Evolutionary conservation across 1,139 yeast genomes (phyloP).

Genomic region (Debaryomycetaceae sp.): DNA sequence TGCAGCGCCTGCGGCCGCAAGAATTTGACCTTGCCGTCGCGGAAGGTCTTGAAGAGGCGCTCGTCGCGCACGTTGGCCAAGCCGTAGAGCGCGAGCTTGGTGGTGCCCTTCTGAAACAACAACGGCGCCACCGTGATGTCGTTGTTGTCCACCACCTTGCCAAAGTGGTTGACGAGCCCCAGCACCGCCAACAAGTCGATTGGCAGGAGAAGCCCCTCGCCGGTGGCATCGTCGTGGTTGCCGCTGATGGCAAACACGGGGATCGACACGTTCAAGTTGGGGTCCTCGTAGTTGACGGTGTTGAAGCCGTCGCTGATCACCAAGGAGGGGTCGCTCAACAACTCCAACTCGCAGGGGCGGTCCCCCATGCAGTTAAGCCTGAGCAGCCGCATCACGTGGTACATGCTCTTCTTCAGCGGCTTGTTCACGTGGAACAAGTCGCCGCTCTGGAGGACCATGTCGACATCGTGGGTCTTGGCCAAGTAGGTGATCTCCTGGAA

Average conservation of each 20-base stretch:
- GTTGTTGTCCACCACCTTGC: constrained; percentile 75
- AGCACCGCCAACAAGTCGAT: constrained; percentile 78
- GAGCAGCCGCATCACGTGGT: constrained; percentile 73
- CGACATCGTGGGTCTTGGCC: constrained; percentile 74
- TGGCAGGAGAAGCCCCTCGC: constrained; percentile 81
- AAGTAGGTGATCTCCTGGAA: constrained; percentile 77
- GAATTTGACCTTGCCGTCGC: constrained; percentile 77
- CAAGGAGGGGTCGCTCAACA: constrained; percentile 71
- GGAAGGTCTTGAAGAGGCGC: constrained; percentile 73
- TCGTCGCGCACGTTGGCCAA: constrained; percentile 88
- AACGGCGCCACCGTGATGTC: constrained; percentile 74
- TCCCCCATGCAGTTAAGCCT: constrained; percentile 79
- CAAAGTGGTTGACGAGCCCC: constrained; percentile 88
- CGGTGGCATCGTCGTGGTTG: constrained; percentile 96
- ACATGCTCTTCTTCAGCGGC: constrained; percentile 82
- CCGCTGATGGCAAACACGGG: constrained; percentile 95
- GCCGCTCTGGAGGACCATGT: constrained; percentile 88
- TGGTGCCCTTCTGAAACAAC: constrained; percentile 72
- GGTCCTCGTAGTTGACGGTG: constrained; percentile 84
- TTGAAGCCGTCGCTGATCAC: constrained; percentile 54
- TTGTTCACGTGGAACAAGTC: constrained; percentile 88
- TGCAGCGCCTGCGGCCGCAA: constrained; percentile 60
- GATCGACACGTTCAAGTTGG: constrained; percentile 81
- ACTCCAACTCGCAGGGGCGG: constrained; percentile 80
- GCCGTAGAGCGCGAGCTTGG: constrained; percentile 85